Conservation (phyloP, 352 stramenopile genomes). For the Globisporangium splendens region DNA sequence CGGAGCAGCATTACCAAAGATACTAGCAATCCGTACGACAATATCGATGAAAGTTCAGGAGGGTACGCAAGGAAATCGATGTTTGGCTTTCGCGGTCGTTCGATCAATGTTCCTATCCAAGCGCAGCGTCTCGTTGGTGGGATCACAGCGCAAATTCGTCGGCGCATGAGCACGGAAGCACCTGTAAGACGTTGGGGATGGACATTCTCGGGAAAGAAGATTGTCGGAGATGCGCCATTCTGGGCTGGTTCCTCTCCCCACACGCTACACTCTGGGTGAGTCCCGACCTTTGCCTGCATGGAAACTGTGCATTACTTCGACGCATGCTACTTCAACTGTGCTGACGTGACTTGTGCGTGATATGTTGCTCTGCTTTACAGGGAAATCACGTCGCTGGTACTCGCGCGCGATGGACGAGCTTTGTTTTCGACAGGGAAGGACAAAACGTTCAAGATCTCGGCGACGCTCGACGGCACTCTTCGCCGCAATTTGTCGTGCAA, state of each 20-base stretch:
- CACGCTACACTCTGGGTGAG: slow-evolving; percentile 68
- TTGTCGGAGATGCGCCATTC: slow-evolving; percentile 33
- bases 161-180: slow-evolving; percentile 68
- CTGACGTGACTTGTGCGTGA: slow-evolving; percentile 1
- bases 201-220: slow-evolving; percentile 47
- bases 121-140: slow-evolving; percentile 71
- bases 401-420: slow-evolving; percentile 55
- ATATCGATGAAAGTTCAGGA: slow-evolving; percentile 21
- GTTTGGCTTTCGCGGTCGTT: slow-evolving; percentile 67
- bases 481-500: slow-evolving; percentile 74
- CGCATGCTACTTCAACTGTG: background rate
- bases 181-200: slow-evolving; percentile 62
- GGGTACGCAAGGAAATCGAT: slow-evolving; percentile 48
- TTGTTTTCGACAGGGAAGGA: slow-evolving; percentile 75
- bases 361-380: slow-evolving; percentile 19
- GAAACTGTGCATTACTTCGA: background rate
- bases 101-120: slow-evolving; percentile 67
- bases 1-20: slow-evolving; percentile 5
- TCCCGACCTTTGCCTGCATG: background rate
- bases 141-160: slow-evolving; percentile 70
- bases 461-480: slow-evolving; percentile 58
- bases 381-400: slow-evolving; percentile 65
- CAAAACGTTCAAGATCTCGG: slow-evolving; percentile 75
- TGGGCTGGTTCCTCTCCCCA: slow-evolving; percentile 67
- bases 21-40: slow-evolving; percentile 18